Evolutionary conservation across 495 filamentous ascomycete species (phyloP).

Genomic region (Emericellopsis terricola): DNA sequence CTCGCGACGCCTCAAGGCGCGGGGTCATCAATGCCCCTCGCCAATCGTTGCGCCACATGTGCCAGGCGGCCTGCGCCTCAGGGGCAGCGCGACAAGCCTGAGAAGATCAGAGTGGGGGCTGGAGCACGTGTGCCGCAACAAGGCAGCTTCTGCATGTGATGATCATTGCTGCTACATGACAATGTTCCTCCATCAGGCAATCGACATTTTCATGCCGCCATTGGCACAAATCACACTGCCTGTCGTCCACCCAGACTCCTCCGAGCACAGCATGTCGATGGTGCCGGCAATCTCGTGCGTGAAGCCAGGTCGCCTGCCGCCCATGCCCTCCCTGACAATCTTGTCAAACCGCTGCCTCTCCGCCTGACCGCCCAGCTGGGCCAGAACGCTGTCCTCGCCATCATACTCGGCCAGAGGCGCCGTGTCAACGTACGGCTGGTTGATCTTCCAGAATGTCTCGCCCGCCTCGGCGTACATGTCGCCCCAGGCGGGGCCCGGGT

Average conservation of each 20-base stretch:
- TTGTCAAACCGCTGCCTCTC: slow-evolving; percentile 40
- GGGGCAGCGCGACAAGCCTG: no score
- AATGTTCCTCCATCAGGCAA: background rate
- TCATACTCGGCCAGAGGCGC: slow-evolving; percentile 34
- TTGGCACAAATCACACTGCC: slow-evolving; percentile 80
- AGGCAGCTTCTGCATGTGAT: no score
- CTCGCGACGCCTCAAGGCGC: no score
- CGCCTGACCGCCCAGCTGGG: slow-evolving; percentile 35
- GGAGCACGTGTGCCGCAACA: no score
- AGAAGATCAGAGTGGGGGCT: no score
- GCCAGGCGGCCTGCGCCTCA: no score
- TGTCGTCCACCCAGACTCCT: slow-evolving; percentile 63
- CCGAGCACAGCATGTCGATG: slow-evolving; percentile 64
- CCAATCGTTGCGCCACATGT: no score
- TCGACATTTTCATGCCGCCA: slow-evolving; percentile 50
- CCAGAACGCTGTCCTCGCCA: slow-evolving; percentile 13
- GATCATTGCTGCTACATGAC: no score
- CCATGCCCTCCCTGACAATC: slow-evolving; percentile 9
- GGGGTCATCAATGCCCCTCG: no score
- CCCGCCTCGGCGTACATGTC: slow-evolving; percentile 39
- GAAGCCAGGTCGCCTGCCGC: slow-evolving; percentile 58
- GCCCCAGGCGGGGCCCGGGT: slow-evolving; percentile 73
- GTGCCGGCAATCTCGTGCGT: slow-evolving; percentile 65
- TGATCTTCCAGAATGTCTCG: slow-evolving; percentile 18
- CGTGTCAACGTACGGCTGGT: slow-evolving; percentile 40